A percentile compares a stretch with the other conserved stretches of the same genome.
Conservation (phyloP, 1,139 yeast genomes). For the Yamadazyma triangularis region DNA sequence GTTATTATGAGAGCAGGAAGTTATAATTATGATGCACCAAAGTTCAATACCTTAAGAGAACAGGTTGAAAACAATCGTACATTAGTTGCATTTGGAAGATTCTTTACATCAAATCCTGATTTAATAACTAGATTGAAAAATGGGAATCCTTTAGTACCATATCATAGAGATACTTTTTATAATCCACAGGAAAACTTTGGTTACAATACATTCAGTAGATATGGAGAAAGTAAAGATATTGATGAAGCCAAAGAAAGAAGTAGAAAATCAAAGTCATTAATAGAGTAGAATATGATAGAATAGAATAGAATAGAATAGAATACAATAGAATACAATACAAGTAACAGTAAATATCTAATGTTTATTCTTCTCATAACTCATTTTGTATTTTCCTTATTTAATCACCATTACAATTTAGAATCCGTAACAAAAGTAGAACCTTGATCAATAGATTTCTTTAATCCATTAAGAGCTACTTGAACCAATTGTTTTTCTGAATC, state of each 20-base stretch:
- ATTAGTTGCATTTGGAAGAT: conserved; percentile 42
- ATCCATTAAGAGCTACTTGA: conserved; percentile 49
- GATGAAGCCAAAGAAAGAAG: conserved; percentile 16
- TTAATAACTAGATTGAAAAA: conserved; percentile 39
- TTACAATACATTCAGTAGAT: conserved; percentile 13
- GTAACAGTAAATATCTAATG: too few species aligned
- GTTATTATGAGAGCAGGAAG: conserved; percentile 45
- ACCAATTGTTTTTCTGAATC: conserved; percentile 44
- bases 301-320: too few species aligned
- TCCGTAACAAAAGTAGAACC: conserved; percentile 52
- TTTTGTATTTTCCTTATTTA: too few species aligned
- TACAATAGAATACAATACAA: too few species aligned
- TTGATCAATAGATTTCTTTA: conserved; percentile 53
- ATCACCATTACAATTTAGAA: not conserved
- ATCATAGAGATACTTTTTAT: conserved; percentile 16
- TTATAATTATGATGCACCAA: conserved; percentile 21
- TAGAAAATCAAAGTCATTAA: too few species aligned
- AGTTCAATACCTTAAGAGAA: conserved; percentile 11
- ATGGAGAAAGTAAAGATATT: conserved; percentile 5
- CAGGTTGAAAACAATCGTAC: conserved; percentile 33
- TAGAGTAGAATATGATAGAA: too few species aligned
- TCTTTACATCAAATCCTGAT: conserved; percentile 51
- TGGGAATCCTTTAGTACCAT: conserved; percentile 29
- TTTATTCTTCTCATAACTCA: too few species aligned
- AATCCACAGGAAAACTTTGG: conserved; percentile 14